phyloP scores from a whole-genome alignment of 192 early-diverging fungal genomes.

The Backusella psychrophila region DNA sequence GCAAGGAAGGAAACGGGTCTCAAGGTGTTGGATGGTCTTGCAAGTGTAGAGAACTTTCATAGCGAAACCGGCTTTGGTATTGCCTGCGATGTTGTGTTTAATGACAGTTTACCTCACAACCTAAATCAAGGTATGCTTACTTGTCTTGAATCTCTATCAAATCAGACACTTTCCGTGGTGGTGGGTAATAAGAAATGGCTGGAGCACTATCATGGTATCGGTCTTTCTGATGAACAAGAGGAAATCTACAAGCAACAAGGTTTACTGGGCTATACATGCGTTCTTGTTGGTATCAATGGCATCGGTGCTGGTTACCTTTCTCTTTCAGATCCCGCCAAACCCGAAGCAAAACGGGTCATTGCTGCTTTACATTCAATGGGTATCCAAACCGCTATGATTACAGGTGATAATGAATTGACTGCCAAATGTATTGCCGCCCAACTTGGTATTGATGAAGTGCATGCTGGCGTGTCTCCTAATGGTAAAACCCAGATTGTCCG shows the following conservation, averaged over 20 bases:
- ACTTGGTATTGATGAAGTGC: constrained; percentile 81
- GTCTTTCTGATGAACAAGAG: constrained; percentile 28
- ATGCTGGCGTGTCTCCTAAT: constrained; percentile 87
- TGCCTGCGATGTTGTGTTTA: constrained; percentile 23
- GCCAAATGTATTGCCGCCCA: constrained; percentile 79
- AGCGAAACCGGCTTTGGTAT: constrained; percentile 48
- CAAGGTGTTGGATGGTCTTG: constrained; percentile 33
- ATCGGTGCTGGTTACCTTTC: constrained; percentile 66
- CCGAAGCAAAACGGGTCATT: constrained; percentile 71
- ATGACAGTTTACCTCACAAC: background rate
- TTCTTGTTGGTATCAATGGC: constrained; percentile 69
- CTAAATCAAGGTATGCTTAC: background rate
- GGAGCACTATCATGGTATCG: constrained; percentile 36
- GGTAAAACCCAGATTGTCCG: constrained; percentile 82
- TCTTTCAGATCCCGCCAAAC: constrained; percentile 82
- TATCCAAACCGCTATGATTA: constrained; percentile 84
- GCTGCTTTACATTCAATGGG: constrained; percentile 72
- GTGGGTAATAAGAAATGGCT: constrained; percentile 79
- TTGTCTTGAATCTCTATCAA: background rate
- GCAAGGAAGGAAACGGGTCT: constrained; percentile 43
- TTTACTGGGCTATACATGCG: constrained; percentile 75
- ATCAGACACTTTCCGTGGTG: constrained; percentile 38
- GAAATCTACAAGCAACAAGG: constrained; percentile 36
- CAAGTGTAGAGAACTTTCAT: constrained; percentile 57
- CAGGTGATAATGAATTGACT: constrained; percentile 87